Conservation (phyloP, 2,329 filamentous ascomycete species). For the Venturia oleaginea region DNA sequence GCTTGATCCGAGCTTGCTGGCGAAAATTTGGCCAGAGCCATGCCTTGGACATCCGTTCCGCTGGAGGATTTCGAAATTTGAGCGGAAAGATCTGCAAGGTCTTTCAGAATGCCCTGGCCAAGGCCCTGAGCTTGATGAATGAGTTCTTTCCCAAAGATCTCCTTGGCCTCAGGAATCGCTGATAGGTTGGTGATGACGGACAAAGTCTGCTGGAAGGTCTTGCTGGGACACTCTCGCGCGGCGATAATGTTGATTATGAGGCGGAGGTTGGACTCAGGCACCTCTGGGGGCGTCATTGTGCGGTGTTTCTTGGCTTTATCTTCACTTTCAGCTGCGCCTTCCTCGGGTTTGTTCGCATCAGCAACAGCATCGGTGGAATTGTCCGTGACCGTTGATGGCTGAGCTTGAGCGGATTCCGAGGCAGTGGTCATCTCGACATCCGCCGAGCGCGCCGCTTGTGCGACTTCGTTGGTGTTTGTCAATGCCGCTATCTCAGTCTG, state of each 20-base stretch:
- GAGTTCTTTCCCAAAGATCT: slow-evolving; percentile 85
- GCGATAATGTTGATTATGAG: slow-evolving; percentile 96
- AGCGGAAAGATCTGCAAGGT: slow-evolving; percentile 74
- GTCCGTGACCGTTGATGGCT: slow-evolving; percentile 21
- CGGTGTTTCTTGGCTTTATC: slow-evolving; percentile 53
- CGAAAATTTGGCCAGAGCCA: slow-evolving; percentile 91
- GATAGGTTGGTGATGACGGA: slow-evolving; percentile 98
- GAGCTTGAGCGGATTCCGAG: slow-evolving; percentile 3
- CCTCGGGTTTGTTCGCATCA: slow-evolving; percentile 21
- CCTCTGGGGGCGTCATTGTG: slow-evolving; percentile 62
- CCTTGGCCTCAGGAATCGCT: slow-evolving; percentile 80
- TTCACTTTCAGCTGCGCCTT: slow-evolving; percentile 15
- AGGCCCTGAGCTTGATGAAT: slow-evolving; percentile 77
- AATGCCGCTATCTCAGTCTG: slow-evolving; percentile 7
- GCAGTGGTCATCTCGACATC: slow-evolving; percentile 18
- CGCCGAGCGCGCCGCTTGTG: slow-evolving; percentile 15
- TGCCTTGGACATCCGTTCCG: slow-evolving; percentile 89
- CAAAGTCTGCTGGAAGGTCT: slow-evolving; percentile 95
- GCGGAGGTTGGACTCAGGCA: slow-evolving; percentile 81
- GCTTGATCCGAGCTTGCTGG: slow-evolving; percentile 93
- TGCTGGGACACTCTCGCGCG: slow-evolving; percentile 89
- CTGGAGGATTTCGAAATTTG: slow-evolving; percentile 81
- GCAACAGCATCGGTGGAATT: slow-evolving; percentile 23
- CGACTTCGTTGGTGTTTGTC: slow-evolving; percentile 15
- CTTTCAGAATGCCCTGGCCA: slow-evolving; percentile 73